Conservation (phyloP, 306 rosid genomes). For the Casuarina cunninghamiana region DNA sequence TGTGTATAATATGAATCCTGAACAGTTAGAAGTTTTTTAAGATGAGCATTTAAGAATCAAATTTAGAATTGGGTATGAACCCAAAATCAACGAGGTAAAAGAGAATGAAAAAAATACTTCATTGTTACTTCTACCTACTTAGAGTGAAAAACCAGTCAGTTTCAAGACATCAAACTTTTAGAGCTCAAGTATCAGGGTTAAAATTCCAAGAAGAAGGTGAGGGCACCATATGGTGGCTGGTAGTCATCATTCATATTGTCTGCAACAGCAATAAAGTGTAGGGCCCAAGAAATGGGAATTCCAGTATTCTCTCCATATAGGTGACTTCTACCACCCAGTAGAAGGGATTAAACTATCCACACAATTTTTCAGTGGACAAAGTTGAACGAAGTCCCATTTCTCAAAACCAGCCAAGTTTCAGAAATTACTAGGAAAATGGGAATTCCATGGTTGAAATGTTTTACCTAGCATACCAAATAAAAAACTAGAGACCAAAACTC, state of each 20-base stretch:
- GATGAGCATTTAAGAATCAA: neutral
- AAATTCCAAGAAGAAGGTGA: neutral
- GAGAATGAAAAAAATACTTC: neutral
- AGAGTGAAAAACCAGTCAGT: too few species aligned
- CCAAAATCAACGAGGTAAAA: too few species aligned
- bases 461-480: conserved; percentile 10
- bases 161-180: too few species aligned
- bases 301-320: neutral
- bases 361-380: neutral
- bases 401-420: neutral
- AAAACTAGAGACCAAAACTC: neutral
- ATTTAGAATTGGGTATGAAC: neutral
- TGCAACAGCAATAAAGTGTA: neutral
- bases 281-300: neutral
- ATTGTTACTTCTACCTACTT: neutral
- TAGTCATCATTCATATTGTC: neutral
- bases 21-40: neutral
- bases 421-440: neutral
- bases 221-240: neutral
- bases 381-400: neutral
- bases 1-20: neutral
- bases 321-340: neutral
- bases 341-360: neutral
- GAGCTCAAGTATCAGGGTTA: neutral
- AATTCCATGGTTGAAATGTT: conserved; percentile 12